Conservation (phyloP, 768 basidiomycete species). For the Panaeolus cyanescens region DNA sequence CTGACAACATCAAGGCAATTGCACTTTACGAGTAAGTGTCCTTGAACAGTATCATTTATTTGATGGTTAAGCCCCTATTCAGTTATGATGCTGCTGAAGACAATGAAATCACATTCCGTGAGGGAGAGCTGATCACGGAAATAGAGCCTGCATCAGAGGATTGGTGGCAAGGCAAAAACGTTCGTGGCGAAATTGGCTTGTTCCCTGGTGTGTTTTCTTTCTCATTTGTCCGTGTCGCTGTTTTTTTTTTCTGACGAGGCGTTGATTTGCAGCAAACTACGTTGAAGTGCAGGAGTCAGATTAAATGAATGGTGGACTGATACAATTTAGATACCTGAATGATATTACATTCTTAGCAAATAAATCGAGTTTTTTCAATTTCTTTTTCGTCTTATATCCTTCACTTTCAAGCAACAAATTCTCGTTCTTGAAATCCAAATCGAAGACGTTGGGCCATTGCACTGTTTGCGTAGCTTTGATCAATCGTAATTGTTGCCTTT, state of each 20-base stretch:
- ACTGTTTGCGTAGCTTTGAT: too few relatives aligned
- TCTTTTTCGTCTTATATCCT: too few relatives aligned
- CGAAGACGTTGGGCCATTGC: too few relatives aligned
- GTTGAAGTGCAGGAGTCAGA: conserved; percentile 37
- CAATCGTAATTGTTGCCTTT: too few relatives aligned
- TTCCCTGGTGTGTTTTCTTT: conserved; percentile 65
- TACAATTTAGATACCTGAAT: conserved; percentile 3
- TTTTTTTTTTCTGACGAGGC: conserved; percentile 1
- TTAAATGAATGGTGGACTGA: conserved; percentile 4
- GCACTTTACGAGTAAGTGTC: conserved; percentile 70
- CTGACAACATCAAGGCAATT: conserved; percentile 59
- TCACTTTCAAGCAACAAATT: too few relatives aligned
- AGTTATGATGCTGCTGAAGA: conserved; percentile 92
- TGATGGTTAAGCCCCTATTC: not conserved
- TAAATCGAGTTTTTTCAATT: conserved; percentile 1
- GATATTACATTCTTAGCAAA: conserved; percentile 4
- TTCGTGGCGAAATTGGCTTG: conserved; percentile 58
- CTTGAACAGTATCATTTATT: not conserved
- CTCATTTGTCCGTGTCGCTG: not conserved
- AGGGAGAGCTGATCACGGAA: conserved; percentile 77
- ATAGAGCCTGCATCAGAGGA: conserved; percentile 86
- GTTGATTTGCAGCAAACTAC: conserved; percentile 32
- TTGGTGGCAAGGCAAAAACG: conserved; percentile 81
- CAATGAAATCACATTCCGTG: conserved; percentile 85
- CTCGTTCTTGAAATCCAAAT: too few relatives aligned